Conservation (phyloP, 208 protist species). For the Wallacemonas sp. region DNA sequence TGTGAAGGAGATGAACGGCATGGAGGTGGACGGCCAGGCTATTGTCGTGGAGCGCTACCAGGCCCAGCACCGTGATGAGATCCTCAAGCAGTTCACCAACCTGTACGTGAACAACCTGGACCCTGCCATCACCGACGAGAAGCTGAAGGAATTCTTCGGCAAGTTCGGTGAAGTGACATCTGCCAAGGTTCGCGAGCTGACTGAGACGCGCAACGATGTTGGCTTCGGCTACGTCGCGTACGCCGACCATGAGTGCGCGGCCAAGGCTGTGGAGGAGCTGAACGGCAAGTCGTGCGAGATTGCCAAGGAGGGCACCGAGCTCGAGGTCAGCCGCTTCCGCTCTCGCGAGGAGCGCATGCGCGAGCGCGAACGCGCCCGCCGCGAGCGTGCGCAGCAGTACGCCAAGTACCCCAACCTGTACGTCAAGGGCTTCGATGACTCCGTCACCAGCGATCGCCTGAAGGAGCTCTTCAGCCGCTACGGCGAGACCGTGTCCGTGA, state of each 20-base stretch:
- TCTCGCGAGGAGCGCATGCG: constrained; percentile 96
- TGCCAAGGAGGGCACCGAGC: constrained; percentile 76
- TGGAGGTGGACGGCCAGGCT: constrained; percentile 84
- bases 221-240: constrained; percentile 98
- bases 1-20: constrained; percentile 88
- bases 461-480: constrained; percentile 95
- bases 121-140: constrained; percentile 93
- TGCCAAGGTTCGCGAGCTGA: constrained; percentile 94
- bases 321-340: constrained; percentile 96
- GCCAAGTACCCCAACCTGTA: constrained; percentile 98
- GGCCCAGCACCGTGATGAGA: constrained; percentile 92
- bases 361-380: constrained; percentile 76
- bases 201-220: constrained; percentile 72
- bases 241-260: constrained; percentile 90
- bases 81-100: constrained; percentile 97
- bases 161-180: constrained; percentile 96
- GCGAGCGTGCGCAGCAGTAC: constrained; percentile 91
- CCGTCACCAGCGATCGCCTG: constrained; percentile 94
- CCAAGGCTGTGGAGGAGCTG: constrained; percentile 86
- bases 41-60: constrained; percentile 96
- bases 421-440: constrained; percentile 99
- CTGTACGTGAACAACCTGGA: constrained; percentile 99
- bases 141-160: constrained; percentile 93
- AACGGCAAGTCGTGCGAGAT: constrained; percentile 84
- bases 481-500: constrained; percentile 96